These are phyloP conservation scores for Brettanomyces bruxellensis DNA, from an alignment of 805 yeast genomes.

Conservation along the genomic window DNA sequence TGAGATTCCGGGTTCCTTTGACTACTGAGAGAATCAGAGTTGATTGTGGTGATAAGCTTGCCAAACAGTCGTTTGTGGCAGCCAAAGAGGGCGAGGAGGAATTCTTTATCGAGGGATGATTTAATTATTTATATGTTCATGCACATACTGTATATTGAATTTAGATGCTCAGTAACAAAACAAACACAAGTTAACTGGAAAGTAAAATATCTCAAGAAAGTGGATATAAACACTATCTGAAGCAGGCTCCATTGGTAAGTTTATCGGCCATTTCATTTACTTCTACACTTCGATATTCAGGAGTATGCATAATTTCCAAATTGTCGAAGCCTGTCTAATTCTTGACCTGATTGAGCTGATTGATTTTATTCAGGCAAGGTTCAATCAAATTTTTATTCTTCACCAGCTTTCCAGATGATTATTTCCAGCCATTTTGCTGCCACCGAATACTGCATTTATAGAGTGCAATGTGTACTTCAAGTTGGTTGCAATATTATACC, in stretches of 20 bases:
- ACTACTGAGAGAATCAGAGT: constrained; percentile 36
- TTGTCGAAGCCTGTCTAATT: constrained; percentile 23
- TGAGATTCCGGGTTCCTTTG: constrained; percentile 30
- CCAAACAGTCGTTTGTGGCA: constrained; percentile 21
- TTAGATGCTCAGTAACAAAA: too few species aligned
- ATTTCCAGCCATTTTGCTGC: constrained; percentile 48
- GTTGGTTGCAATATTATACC: constrained; percentile 51
- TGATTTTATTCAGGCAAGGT: constrained; percentile 8
- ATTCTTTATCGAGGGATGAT: constrained; percentile 27
- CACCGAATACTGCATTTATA: constrained; percentile 52
- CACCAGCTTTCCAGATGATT: constrained; percentile 33
- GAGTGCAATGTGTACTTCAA: constrained; percentile 57
- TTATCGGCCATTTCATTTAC: constrained; percentile 78
- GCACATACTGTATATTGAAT: too few species aligned
- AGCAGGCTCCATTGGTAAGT: constrained; percentile 61
- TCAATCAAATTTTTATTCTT: constrained; percentile 44
- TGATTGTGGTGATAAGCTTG: constrained; percentile 29
- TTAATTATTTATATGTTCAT: neutral
- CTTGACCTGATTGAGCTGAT: constrained; percentile 17
- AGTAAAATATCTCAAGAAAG: too few species aligned
- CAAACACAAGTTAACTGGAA: too few species aligned
- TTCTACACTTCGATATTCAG: constrained; percentile 57
- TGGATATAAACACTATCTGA: too few species aligned
- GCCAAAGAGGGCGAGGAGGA: constrained; percentile 25
- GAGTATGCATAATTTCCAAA: constrained; percentile 50